Evolutionary conservation across 495 filamentous ascomycete genomes (phyloP).

Genomic region (Pyronema omphalodes): DNA sequence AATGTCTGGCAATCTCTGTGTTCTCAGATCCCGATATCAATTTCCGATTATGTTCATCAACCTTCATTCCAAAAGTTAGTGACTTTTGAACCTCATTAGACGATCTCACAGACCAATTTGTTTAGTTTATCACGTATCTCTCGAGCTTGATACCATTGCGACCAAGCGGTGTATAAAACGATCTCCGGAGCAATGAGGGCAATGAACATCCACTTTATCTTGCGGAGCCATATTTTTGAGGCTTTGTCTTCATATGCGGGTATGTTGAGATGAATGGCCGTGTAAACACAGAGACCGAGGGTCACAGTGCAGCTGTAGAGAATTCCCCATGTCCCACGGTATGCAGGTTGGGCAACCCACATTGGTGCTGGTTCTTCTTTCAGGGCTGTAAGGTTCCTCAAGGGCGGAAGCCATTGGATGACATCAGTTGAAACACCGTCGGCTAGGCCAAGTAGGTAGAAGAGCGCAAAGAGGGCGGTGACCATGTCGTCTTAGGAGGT

Average conservation of each 20-base stretch:
- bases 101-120: no score
- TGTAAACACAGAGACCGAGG: slow-evolving; percentile 16
- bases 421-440: no score
- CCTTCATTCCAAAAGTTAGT: no score
- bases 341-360: slow-evolving; percentile 7
- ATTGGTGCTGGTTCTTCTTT: neutral
- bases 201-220: neutral
- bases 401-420: neutral
- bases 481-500: no score
- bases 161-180: neutral
- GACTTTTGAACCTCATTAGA: no score
- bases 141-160: neutral
- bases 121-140: no score
- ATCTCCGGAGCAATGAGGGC: slow-evolving; percentile 8
- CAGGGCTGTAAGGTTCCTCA: neutral
- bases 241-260: neutral
- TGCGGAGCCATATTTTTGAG: neutral
- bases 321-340: slow-evolving; percentile 15
- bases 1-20: no score
- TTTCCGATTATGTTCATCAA: no score
- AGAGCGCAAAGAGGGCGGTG: no score
- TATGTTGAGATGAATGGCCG: slow-evolving; percentile 8
- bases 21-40: no score
- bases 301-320: slow-evolving; percentile 16
- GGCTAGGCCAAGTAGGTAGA: no score